Conservation (phyloP, 2,329 filamentous ascomycete species). For the Trematosphaeria pertusa region DNA sequence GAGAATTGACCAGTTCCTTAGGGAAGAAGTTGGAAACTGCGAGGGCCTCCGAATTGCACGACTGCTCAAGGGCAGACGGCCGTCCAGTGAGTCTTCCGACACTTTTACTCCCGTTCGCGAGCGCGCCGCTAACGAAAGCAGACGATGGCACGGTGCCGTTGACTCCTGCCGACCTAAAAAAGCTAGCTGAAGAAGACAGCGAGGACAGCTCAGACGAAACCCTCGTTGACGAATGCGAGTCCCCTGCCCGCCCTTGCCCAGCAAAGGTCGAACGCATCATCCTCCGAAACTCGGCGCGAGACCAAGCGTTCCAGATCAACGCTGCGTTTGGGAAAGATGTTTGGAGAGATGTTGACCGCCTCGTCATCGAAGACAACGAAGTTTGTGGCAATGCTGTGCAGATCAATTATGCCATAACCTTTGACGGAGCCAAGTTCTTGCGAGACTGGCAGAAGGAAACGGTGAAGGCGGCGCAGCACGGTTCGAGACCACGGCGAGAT, state of each 20-base stretch:
- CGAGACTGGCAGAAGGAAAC: too few species aligned
- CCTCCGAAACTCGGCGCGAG: conserved; percentile 15
- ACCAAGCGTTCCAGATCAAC: conserved; percentile 25
- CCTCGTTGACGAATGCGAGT: conserved; percentile 19
- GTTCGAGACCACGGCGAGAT: too few species aligned
- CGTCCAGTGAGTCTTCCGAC: conserved; percentile 13
- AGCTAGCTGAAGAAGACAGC: conserved; percentile 7
- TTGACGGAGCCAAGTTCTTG: too few species aligned
- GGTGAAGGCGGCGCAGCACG: too few species aligned
- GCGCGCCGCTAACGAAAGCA: conserved; percentile 57
- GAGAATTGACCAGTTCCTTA: conserved; percentile 18
- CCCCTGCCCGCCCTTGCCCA: conserved; percentile 6
- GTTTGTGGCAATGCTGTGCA: too few species aligned
- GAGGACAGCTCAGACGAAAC: conserved; percentile 16
- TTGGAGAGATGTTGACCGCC: conserved; percentile 17
- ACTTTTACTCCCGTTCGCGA: not conserved
- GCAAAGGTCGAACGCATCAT: conserved; percentile 21
- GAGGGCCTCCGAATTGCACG: conserved; percentile 21
- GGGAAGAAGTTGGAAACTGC: conserved; percentile 11
- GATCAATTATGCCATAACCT: too few species aligned
- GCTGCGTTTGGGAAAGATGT: conserved; percentile 20
- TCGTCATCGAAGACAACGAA: conserved; percentile 23
- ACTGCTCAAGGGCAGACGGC: conserved; percentile 17
- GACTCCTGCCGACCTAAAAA: conserved; percentile 15
- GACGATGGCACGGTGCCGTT: conserved; percentile 47